phyloP scores from a whole-genome alignment of 352 stramenopile species.

The Phytophthora fragariae region DNA sequence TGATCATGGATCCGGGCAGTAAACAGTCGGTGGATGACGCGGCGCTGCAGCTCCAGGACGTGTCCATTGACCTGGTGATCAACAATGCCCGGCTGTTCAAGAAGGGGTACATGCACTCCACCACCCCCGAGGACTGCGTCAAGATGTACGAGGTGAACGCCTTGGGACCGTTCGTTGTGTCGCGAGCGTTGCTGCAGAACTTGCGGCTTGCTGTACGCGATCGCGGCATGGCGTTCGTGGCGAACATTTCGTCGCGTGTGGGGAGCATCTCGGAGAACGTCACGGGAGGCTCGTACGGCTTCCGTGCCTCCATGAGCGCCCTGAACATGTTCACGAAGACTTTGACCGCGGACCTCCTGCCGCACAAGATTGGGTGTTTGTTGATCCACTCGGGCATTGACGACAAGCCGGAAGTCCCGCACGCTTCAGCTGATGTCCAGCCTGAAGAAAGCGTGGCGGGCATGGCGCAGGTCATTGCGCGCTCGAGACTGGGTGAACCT shows the following conservation, averaged over 20 bases:
- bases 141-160: conserved; percentile 75
- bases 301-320: conserved; percentile 80
- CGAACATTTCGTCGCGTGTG: conserved; percentile 62
- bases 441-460: conserved; percentile 58
- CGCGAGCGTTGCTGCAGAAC: conserved; percentile 62
- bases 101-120: conserved; percentile 41
- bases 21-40: conserved; percentile 56
- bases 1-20: conserved; percentile 56
- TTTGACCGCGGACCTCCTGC: conserved; percentile 56
- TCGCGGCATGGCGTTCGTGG: conserved; percentile 56
- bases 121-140: conserved; percentile 59
- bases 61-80: conserved; percentile 72
- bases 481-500: conserved; percentile 55
- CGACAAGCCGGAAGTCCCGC: conserved; percentile 55
- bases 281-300: conserved; percentile 71
- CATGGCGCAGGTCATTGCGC: conserved; percentile 64
- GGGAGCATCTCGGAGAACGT: conserved; percentile 55
- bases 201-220: conserved; percentile 46
- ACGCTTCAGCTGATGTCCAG: conserved; percentile 42
- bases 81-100: conserved; percentile 73
- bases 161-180: conserved; percentile 69
- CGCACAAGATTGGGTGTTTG: conserved; percentile 63
- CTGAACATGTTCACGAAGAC: conserved; percentile 81
- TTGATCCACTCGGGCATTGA: conserved; percentile 71
- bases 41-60: conserved; percentile 44